Evolutionary conservation across 1,139 yeast genomes (phyloP).

Genomic region (Nakaseomyces delphensis): DNA sequence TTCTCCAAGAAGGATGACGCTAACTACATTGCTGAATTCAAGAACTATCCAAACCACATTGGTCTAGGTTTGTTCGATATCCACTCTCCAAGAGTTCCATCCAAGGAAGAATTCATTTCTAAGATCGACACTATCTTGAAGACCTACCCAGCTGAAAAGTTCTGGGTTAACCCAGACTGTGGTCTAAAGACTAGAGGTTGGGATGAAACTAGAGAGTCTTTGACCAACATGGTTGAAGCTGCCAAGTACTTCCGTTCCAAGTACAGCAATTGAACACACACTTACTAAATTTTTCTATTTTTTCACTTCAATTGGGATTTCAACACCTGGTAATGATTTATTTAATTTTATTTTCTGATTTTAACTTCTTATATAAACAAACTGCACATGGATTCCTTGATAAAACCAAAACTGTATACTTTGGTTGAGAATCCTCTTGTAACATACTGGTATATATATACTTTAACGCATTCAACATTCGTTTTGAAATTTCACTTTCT

Average conservation of each 20-base stretch:
- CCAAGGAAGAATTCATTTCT: slow-evolving; percentile 87
- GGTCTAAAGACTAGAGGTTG: slow-evolving; percentile 98
- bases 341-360: slow-evolving; percentile 14
- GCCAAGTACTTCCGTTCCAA: slow-evolving; percentile 89
- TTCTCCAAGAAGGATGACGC: slow-evolving; percentile 99
- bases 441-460: slow-evolving; percentile 5
- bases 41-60: slow-evolving; percentile 98
- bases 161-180: slow-evolving; percentile 99
- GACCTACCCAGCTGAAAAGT: slow-evolving; percentile 94
- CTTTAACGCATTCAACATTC: slow-evolving; percentile 33
- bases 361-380: slow-evolving; percentile 11
- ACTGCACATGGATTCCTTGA: slow-evolving; percentile 7
- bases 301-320: slow-evolving; percentile 9
- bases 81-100: slow-evolving; percentile 99
- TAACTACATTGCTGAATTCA: slow-evolving; percentile 93
- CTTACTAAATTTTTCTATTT: slow-evolving; percentile 9
- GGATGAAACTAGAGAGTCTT: slow-evolving; percentile 80
- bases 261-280: slow-evolving; percentile 20
- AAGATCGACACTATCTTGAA: slow-evolving; percentile 92
- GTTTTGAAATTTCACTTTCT: slow-evolving; percentile 13
- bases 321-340: slow-evolving; percentile 7
- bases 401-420: slow-evolving; percentile 1
- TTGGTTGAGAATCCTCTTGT: slow-evolving; percentile 2
- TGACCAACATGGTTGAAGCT: slow-evolving; percentile 97
- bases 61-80: slow-evolving; percentile 98